Percentiles rank a stretch among this genome's conserved stretches.
Evolutionary conservation across 2,329 filamentous ascomycete species (phyloP).

Genomic region (Trichoderma gracile): DNA sequence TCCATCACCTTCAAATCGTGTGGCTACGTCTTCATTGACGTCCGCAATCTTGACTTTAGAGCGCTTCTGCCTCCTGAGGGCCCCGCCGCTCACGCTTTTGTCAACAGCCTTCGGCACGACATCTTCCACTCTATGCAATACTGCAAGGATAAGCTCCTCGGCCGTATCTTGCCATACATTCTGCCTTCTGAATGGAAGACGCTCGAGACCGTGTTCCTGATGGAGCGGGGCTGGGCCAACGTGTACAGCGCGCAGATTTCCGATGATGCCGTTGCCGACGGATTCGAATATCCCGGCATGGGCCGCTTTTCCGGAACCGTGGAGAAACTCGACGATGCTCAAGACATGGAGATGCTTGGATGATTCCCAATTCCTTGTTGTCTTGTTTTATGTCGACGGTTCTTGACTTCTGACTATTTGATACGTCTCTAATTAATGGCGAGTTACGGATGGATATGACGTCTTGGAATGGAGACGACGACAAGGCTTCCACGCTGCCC

Average conservation of each 20-base stretch:
- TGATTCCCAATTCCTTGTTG: background rate
- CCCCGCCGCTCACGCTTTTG: background rate
- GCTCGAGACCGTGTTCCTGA: slow-evolving; percentile 38
- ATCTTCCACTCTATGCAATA: slow-evolving; percentile 39
- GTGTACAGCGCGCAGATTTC: slow-evolving; percentile 38
- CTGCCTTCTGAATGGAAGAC: slow-evolving; percentile 34
- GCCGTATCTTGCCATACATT: slow-evolving; percentile 38
- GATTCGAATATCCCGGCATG: slow-evolving; percentile 39
- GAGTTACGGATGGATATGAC: slow-evolving; percentile 1
- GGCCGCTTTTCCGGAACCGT: slow-evolving; percentile 46
- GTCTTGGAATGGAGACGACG: background rate
- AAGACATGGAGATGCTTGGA: background rate
- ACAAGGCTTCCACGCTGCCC: background rate
- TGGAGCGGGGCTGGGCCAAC: slow-evolving; percentile 42
- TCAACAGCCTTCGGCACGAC: slow-evolving; percentile 28
- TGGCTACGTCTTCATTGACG: slow-evolving; percentile 56
- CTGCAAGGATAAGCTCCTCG: slow-evolving; percentile 42
- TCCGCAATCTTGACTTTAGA: slow-evolving; percentile 41
- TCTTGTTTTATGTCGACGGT: background rate
- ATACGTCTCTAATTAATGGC: background rate
- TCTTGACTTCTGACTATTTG: background rate
- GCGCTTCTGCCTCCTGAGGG: slow-evolving; percentile 34
- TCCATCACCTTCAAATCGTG: slow-evolving; percentile 59
- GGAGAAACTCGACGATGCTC: slow-evolving; percentile 12
- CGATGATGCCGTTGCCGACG: slow-evolving; percentile 41